Percentiles rank a stretch among this genome's conserved stretches.
These are phyloP conservation scores for Leishmania lainsoni DNA, from an alignment of 208 protist genomes.

Conservation along the genomic window DNA sequence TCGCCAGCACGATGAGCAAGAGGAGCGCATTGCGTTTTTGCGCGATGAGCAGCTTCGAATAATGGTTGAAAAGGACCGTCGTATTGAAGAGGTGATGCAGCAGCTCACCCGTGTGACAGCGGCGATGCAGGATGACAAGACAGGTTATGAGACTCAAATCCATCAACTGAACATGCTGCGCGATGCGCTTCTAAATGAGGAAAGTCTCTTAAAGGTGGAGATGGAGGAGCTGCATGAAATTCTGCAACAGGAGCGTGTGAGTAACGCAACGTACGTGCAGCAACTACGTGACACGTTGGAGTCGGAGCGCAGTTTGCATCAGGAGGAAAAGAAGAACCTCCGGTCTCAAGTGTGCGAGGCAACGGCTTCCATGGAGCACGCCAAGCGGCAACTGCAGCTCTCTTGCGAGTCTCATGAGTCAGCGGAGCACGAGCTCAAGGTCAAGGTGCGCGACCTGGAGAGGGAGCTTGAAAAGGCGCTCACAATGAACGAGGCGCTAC, in stretches of 20 bases:
- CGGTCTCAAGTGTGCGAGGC: slow-evolving; percentile 36
- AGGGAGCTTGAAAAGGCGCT: slow-evolving; percentile 81
- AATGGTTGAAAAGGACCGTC: slow-evolving; percentile 61
- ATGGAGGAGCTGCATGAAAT: slow-evolving; percentile 52
- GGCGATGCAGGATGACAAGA: slow-evolving; percentile 40
- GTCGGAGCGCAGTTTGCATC: slow-evolving; percentile 28
- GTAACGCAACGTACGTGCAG: slow-evolving; percentile 42
- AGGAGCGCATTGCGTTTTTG: slow-evolving; percentile 67
- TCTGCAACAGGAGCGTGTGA: slow-evolving; percentile 33
- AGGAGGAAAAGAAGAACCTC: slow-evolving; percentile 45
- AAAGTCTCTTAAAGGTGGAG: slow-evolving; percentile 45
- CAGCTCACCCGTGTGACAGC: slow-evolving; percentile 49
- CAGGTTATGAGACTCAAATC: slow-evolving; percentile 51
- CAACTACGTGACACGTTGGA: slow-evolving; percentile 48
- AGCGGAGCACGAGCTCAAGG: slow-evolving; percentile 43
- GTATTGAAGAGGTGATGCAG: slow-evolving; percentile 55
- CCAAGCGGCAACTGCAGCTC: slow-evolving; percentile 42
- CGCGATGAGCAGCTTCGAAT: slow-evolving; percentile 64
- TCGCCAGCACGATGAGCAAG: slow-evolving; percentile 67
- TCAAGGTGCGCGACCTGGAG: slow-evolving; percentile 50
- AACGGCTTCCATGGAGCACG: slow-evolving; percentile 46
- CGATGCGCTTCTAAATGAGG: slow-evolving; percentile 74
- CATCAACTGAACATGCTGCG: slow-evolving; percentile 53
- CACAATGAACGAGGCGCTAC: slow-evolving; percentile 68
- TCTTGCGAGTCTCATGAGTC: slow-evolving; percentile 48